phyloP scores from a whole-genome alignment of 495 filamentous ascomycete genomes.

The Recurvomyces mirabilis region DNA sequence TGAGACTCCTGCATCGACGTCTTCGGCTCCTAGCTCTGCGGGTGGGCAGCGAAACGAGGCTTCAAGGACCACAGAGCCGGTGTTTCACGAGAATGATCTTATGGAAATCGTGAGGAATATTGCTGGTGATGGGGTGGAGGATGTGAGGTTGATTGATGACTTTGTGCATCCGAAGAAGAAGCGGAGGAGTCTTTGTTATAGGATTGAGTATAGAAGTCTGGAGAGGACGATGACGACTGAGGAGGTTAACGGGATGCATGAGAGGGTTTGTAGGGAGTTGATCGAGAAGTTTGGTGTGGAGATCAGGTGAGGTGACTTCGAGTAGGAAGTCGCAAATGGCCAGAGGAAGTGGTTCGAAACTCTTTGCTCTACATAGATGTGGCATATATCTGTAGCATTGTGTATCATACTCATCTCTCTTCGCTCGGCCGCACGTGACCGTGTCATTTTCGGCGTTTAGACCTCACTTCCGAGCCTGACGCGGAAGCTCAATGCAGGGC shows the following conservation, averaged over 20 bases:
- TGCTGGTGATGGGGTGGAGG: constrained; percentile 74
- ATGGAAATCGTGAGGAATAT: constrained; percentile 85
- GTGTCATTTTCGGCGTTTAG: background rate
- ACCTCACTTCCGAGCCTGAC: background rate
- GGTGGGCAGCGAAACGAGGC: constrained; percentile 16
- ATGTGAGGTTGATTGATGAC: constrained; percentile 69
- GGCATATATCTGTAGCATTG: too few relatives aligned
- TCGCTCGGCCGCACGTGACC: too few relatives aligned
- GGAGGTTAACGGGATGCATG: constrained; percentile 68
- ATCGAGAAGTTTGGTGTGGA: constrained; percentile 66
- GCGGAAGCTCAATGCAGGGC: background rate
- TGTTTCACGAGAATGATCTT: constrained; percentile 86
- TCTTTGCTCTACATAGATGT: too few relatives aligned
- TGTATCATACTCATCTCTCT: too few relatives aligned
- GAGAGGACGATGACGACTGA: constrained; percentile 77
- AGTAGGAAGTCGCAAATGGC: too few relatives aligned
- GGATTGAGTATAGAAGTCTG: constrained; percentile 82
- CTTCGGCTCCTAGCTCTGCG: constrained; percentile 18
- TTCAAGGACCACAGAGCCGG: background rate
- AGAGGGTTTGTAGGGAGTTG: constrained; percentile 47
- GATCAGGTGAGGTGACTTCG: constrained; percentile 59
- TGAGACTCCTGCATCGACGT: constrained; percentile 9
- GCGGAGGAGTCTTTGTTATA: constrained; percentile 75
- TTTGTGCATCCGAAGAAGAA: constrained; percentile 83
- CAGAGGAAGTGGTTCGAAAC: too few relatives aligned